Evolutionary conservation across 306 rosid species (phyloP), one percentile per base, ranked within the genome.

Genomic region (Cyclanthera cordifolia): DNA sequence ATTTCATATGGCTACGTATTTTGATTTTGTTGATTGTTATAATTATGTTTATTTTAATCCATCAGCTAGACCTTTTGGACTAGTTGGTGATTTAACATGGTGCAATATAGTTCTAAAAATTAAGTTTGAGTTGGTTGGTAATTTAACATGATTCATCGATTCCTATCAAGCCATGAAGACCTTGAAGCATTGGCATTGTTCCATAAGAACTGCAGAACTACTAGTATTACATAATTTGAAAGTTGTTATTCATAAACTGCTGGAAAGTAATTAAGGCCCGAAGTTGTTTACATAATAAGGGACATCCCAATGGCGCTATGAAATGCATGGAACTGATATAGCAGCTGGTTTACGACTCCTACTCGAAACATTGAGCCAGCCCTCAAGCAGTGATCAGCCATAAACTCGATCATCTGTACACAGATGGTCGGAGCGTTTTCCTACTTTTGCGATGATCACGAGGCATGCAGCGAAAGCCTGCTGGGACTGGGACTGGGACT

Each of bases 381-480:
- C 56, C 78, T 73, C 86, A 75, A 25, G 52, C 57, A 16, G 74
- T 74, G 10, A 82, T 74, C 66, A 79, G 70, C 24, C 75, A 24
- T 70, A 90, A 88, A 15, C 79, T 86, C 52, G 82, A 20, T 64
- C 90, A 10, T 56, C 77, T 7, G 58, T 55, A 15, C 79, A 49
- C 39, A 71, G 66, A 41, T 65, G 81, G 85, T 78, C 86, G 51
- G 83, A 71, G 74, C 77, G 83, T 15, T 82, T 82, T 52, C 84
- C 91, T 20, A 70, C 85, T 8, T 74, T 87, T 75, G 72, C 91
- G 4, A 82, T 80, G 84, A 82, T 86, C 87, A 75, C 82, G 80
- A 80, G 80, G 48, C 48, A n/a, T n/a, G n/a, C n/a, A 80, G 23
- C 70, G 80, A 32, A 86, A 80, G 67, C 82, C 94, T 53, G 74